Base-by-base conservation (phyloP, 768 basidiomycete genomes). In the Leccinum incarnatum region DNA sequence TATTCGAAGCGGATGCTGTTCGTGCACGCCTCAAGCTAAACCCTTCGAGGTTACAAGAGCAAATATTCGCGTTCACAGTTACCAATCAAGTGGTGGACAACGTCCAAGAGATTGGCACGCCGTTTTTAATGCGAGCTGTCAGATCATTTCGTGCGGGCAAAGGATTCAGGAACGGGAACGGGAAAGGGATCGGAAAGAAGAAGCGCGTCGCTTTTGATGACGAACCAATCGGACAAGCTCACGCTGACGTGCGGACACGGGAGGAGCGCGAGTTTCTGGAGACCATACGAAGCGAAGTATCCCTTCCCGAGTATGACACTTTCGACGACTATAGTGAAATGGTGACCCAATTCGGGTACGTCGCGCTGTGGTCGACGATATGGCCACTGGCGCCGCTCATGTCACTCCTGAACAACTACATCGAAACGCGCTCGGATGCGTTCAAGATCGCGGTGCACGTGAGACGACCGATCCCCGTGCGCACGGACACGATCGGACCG, bases 311-410 rank as follows among this genome's bases (percentile, higher is more conserved):
- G 40, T 95, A 95, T 66, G 82, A 86, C 36, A 77, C 89, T 6
- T 95, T 93, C 66, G 83, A 78, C 54, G 96, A 98, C 75, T 99
- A 96, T 73, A 86, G 85, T 67, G 97, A 99, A 76, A 98, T 99
- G 95, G 91, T 91, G 15, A 89, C 90, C 9, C 93, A 95, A 67
- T 97, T 96, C 71, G 95, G 96, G 0, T 95, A 96, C 69, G 86
- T 98, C 30, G 86, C 85, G 8, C 77, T 98, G 21, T 98, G 95
- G 93, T 91, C 87, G 49, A 87, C 92, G 30, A 92, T 95, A 58
- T 98, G 95, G 94, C 93, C 95, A 3, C 78, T 98, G 17, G 89
- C 93, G 2, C 87, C 93, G 78, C 83, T 87, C 9, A 92, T 94
- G 83, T 89, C 93, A 1, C 79, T 96, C 21, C 65, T 97, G 51